phyloP scores from a whole-genome alignment of 768 basidiomycete genomes.

The Cyclocybe aegerita region DNA sequence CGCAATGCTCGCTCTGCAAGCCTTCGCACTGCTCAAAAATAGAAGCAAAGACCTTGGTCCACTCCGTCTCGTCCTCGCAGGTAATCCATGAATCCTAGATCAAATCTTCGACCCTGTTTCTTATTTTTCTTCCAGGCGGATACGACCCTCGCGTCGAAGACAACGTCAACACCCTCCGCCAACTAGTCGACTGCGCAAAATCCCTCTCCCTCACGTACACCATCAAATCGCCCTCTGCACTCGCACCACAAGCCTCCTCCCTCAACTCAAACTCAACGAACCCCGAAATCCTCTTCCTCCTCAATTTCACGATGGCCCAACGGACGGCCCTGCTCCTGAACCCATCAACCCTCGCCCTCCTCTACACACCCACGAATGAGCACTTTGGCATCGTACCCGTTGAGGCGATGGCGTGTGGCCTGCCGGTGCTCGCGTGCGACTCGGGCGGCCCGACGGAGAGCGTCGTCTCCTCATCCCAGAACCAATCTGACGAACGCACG shows the following conservation, averaged over 20 bases:
- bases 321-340: constrained; percentile 77
- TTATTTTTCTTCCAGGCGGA: constrained; percentile 54
- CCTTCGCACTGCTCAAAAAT: constrained; percentile 62
- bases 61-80: constrained; percentile 78
- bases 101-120: not conserved
- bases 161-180: constrained; percentile 68
- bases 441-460: constrained; percentile 93
- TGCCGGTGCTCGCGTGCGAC: constrained; percentile 87
- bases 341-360: constrained; percentile 64
- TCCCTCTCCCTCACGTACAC: constrained; percentile 56
- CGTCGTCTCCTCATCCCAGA: constrained; percentile 34
- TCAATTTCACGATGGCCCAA: constrained; percentile 86
- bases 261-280: constrained; percentile 37
- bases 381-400: constrained; percentile 98
- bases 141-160: constrained; percentile 88
- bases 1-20: constrained; percentile 70
- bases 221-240: constrained; percentile 49
- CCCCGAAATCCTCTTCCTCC: constrained; percentile 80
- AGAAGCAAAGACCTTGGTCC: constrained; percentile 23
- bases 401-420: constrained; percentile 89
- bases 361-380: constrained; percentile 95
- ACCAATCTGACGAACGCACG: constrained; percentile 48
- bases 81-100: constrained; percentile 29
- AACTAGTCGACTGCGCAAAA: constrained; percentile 60
- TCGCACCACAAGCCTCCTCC: constrained; percentile 28